Conservation (phyloP, 352 stramenopile genomes). For the Phytophthora uliginosa region DNA sequence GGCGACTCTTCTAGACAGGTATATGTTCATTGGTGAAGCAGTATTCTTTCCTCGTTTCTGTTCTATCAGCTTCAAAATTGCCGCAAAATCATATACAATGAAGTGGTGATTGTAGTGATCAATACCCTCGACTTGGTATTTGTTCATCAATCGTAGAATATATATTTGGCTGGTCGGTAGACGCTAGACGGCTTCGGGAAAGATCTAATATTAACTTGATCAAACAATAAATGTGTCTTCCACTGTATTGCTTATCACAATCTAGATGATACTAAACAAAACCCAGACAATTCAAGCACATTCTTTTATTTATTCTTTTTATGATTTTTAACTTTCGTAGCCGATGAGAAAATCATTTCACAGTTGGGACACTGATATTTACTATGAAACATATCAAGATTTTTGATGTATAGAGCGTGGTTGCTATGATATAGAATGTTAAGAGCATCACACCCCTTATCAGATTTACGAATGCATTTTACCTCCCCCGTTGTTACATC, state of each 20-base stretch:
- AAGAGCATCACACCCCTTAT: background rate
- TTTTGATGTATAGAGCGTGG: constrained; percentile 5
- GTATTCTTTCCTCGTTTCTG: no score
- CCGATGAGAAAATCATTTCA: constrained; percentile 1
- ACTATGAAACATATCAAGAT: constrained; percentile 1
- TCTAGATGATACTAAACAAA: no score
- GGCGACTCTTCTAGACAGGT: no score
- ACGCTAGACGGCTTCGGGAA: background rate
- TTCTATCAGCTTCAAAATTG: no score
- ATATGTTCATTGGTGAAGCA: no score
- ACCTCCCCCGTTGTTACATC: constrained; percentile 5
- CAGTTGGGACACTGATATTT: constrained; percentile 6
- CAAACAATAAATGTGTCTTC: no score
- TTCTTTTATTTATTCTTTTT: background rate
- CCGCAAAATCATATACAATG: no score
- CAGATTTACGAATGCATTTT: constrained; percentile 1
- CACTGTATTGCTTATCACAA: no score
- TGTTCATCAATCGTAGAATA: no score
- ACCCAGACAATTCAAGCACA: no score
- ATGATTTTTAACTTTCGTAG: background rate
- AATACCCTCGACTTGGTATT: no score
- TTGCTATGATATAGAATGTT: constrained; percentile 4
- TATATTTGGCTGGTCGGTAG: background rate
- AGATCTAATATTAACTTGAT: background rate
- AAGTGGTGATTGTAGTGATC: no score